Conservation (phyloP, 129 eudicot genomes). For the carrot (Daucus carota) region DH1_v3.0 NC_030387.2:35517001-35517500, state of each 20-base stretch:
- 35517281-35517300: no score
- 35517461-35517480: not conserved
- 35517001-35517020: no score
- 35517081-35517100: not conserved
- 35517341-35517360: not conserved
- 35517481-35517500: not conserved
- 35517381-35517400: not conserved
- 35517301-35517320: not conserved
- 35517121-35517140: not conserved
- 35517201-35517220: conserved; percentile 33
- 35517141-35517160: conserved; percentile 11
- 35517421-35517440: not conserved
- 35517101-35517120: not conserved
- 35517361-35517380: not conserved
- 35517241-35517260: not conserved
- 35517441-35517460: not conserved
- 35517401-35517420: not conserved
- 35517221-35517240: conserved; percentile 25
- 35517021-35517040: conserved; percentile 17
- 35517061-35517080: not conserved
- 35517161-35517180: not conserved
- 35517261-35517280: no score
- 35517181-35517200: conserved; percentile 19
- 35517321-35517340: not conserved
- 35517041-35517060: not conserved